These are phyloP conservation scores for Yamadazyma taylorii DNA, from an alignment of 1,139 yeast species.

Conservation along the genomic window DNA sequence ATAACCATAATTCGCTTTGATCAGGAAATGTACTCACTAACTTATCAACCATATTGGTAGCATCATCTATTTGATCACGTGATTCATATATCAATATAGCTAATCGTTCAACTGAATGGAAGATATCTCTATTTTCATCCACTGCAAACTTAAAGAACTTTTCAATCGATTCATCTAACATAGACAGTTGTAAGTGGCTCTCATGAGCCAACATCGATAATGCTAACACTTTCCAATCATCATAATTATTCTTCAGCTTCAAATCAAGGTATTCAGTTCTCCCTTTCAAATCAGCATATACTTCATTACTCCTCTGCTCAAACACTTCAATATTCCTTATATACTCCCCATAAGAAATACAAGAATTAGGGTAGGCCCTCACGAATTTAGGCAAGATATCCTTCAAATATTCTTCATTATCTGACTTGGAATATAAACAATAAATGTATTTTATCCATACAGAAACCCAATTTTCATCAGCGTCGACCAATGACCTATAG, in stretches of 20 bases:
- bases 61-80: conserved; percentile 25
- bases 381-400: conserved; percentile 14
- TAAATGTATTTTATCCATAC: conserved; percentile 34
- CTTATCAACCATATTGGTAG: conserved; percentile 25
- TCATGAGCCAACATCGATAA: conserved; percentile 27
- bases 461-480: conserved; percentile 19
- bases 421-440: conserved; percentile 19
- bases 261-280: conserved; percentile 19
- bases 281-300: conserved; percentile 1
- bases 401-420: conserved; percentile 3
- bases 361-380: conserved; percentile 16
- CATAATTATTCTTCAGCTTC: conserved; percentile 22
- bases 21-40: conserved; percentile 27
- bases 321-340: conserved; percentile 22
- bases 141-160: conserved; percentile 24
- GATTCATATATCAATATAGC: conserved; percentile 30
- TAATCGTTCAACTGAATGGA: conserved; percentile 45
- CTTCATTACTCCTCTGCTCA: conserved; percentile 8
- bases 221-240: conserved; percentile 39
- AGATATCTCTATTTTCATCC: conserved; percentile 27
- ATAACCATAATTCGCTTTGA: conserved; percentile 52
- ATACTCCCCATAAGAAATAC: conserved; percentile 31
- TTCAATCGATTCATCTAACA: conserved; percentile 12
- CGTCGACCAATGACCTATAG: conserved; percentile 20
- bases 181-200: conserved; percentile 9